Evolutionary conservation across 179 eudicot species (phyloP), one percentile per base, ranked within the genome.

Genomic region (Gypsophila paniculata): DNA sequence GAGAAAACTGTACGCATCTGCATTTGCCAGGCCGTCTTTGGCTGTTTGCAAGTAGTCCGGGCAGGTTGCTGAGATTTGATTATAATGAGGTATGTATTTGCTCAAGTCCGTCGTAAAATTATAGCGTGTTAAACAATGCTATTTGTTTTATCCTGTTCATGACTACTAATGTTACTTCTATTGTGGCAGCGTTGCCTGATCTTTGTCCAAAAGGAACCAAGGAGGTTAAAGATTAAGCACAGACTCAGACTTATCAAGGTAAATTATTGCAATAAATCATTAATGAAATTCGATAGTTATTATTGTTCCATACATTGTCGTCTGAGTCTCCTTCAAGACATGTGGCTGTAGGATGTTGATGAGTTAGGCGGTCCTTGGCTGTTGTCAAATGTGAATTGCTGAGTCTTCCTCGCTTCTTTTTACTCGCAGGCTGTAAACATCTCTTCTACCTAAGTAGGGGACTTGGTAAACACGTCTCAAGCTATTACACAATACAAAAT

Each of bases 161-260:
- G 29, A 52, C 72, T 52, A n/a, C 60, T 79, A 12, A 60, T 79
- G 26, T n/a, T 53, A 52, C n/a, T 67, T 38, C 60, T 73, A 8
- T 21, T 25, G 51, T 73, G 57, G 71, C 80, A 76, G 79, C 72
- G 53, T 61, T 25, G 52, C 53, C 38, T 22, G 57, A 60, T 70
- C 51, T 61, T 54, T 51, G 26, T 57, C 3, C 25, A 52, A 44
- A 53, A 63, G 66, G 68, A 39, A 25, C 32, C 59, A 36, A 71
- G 58, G 52, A 68, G 60, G 25, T 52, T 9, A 42, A 54, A 25
- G 72, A 68, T 68, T 26, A 18, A 68, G 61, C 46, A 26, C 46
- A 15, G 22, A 18, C 72, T 3, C 26, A n/a, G 26, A 29, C 23
- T 29, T 23, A 52, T n/a, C 44, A n/a, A 68, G 72, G 72, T 68